Percentiles rank a stretch among this genome's conserved stretches.
Conservation (phyloP, 495 filamentous ascomycete genomes). For the Neurospora sublineolata region DNA sequence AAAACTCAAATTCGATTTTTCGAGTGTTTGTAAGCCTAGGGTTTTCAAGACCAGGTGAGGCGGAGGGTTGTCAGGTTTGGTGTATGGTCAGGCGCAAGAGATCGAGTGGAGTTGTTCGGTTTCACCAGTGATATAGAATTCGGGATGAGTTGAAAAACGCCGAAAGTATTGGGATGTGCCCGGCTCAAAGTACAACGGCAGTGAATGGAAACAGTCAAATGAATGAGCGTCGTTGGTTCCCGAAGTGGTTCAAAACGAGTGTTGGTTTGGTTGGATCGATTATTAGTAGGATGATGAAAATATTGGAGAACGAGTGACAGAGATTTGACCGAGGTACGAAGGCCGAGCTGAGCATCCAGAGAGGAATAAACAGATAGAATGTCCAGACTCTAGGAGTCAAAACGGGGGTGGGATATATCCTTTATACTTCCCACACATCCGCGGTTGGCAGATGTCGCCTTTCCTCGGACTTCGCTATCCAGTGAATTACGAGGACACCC, state of each 20-base stretch:
- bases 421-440: background rate
- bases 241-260: background rate
- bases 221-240: background rate
- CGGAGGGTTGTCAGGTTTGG: background rate
- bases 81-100: background rate
- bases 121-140: background rate
- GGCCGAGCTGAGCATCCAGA: background rate
- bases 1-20: background rate
- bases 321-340: background rate
- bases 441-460: background rate
- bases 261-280: background rate
- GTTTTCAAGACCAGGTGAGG: background rate
- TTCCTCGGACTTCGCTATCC: background rate
- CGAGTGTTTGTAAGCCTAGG: background rate
- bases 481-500: background rate
- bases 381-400: background rate
- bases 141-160: background rate
- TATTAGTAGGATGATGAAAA: background rate
- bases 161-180: background rate
- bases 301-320: background rate
- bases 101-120: background rate
- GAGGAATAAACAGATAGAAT: background rate
- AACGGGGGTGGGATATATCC: background rate
- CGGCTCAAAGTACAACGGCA: background rate
- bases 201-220: background rate